Conservation (phyloP, 345 rosid species). For the Gossypium sturtianum region DNA sequence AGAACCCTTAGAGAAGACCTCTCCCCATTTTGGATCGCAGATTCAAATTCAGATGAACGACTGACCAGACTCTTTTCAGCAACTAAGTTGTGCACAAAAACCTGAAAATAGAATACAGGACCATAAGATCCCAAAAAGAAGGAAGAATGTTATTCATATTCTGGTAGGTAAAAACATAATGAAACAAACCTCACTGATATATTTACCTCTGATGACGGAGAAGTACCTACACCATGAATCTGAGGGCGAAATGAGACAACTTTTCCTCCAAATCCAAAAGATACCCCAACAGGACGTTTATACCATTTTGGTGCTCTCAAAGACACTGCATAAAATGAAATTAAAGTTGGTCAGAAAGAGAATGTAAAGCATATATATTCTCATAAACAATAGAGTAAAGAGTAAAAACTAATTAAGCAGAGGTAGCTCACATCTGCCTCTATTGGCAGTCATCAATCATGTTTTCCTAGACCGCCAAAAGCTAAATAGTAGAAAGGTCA, state of each 20-base stretch:
- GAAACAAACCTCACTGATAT: slow-evolving; percentile 6
- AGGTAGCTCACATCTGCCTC: not conserved
- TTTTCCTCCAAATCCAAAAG: slow-evolving; percentile 99
- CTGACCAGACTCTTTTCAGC: slow-evolving; percentile 73
- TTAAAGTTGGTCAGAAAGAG: not conserved
- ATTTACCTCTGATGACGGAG: slow-evolving; percentile 64
- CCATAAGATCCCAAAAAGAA: slow-evolving; percentile 13
- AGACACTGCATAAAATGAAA: slow-evolving; percentile 35
- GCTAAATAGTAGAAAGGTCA: not conserved
- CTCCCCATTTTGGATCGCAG: slow-evolving; percentile 81
- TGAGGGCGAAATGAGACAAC: slow-evolving; percentile 69
- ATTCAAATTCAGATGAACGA: slow-evolving; percentile 88
- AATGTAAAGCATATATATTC: not conserved
- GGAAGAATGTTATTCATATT: not conserved
- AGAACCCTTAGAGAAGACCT: slow-evolving; percentile 57
- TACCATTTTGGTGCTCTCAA: slow-evolving; percentile 96
- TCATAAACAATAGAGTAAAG: not conserved
- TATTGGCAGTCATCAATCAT: not conserved
- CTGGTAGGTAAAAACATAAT: not conserved
- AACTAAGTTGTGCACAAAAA: slow-evolving; percentile 65
- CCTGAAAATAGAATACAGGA: slow-evolving; percentile 38
- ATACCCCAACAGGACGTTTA: slow-evolving; percentile 80
- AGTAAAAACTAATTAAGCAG: not conserved
- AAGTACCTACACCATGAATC: slow-evolving; percentile 36
- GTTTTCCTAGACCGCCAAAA: not conserved